Evolutionary conservation across 129 eudicot genomes (phyloP), one percentile per base, ranked within the genome.

Genomic region (Calendula officinalis): DNA sequence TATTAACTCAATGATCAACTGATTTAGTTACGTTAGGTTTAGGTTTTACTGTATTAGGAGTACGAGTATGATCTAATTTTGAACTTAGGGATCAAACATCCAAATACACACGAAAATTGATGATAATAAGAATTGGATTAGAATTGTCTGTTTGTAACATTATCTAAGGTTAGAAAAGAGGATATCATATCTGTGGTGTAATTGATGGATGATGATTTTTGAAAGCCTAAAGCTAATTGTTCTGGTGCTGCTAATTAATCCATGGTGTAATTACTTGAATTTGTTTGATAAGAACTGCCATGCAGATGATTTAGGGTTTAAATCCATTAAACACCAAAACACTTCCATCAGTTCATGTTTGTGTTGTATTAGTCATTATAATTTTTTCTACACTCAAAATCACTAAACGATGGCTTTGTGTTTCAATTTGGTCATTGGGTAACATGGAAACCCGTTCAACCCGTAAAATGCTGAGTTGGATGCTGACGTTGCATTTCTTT

Each of bases 81-180:
- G 50, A 57, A 63, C 11, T 33, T 12, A 55, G 64, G 64, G 53
- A 55, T 13, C 63, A 32, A 32, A 27, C 37, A 17, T 41, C 13
- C n/a, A 32, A 33, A 10, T 37, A 33, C 36, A 55, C 39, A 1
- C 6, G 27, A 7, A 15, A 59, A 12, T 52, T 34, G 46, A n/a
- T 56, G 47, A 50, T 22, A 8, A 45, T 54, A 13, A 35, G 7
- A 52, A 30, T 15, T 40, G 17, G 52, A 10, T 68, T 56, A 34
- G 3, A 60, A 7, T 46, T 8, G 15, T 10, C 8, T 70, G 60
- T 38, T 38, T 48, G 46, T 60, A 16, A 50, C 41, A 58, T 46
- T 12, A 58, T 51, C 59, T 58, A 69, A 54, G 66, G 67, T 69
- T 45, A 35, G 64, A 34, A 16, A 56, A 10, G 9, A 14, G 61